Base-by-base conservation (phyloP, 1,284 basidiomycete genomes). In the Apiotrichum akiyoshidainum region DNA sequence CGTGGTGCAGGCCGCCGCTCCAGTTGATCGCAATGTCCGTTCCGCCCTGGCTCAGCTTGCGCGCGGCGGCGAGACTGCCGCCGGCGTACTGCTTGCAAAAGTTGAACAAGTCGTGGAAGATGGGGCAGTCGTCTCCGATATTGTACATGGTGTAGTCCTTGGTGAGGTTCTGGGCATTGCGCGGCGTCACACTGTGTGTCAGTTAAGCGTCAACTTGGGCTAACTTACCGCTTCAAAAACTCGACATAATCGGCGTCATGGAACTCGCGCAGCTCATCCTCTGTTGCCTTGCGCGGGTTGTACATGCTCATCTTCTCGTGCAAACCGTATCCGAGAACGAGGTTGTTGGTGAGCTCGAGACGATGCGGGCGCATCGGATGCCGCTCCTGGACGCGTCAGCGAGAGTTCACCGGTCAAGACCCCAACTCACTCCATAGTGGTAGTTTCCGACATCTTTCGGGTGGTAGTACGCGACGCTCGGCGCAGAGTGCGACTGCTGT, bases 311-410 rank as follows among this genome's bases (percentile, higher is more conserved):
- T 97, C 70, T 93, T 88, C 70, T 96, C 90, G 80, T 99, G 93
- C 19, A 99, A 80, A 4, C 93, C 95, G 70, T 99, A 99, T 0
- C 93, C 95, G 73, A 96, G 85, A 7, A 99, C 95, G 46, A 99
- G 84, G 7, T 92, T 87, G 69, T 99, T 99, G 9, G 95, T 98
- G 51, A 99, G 78, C 4, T 93, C 94, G 12, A 99, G 79, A 16
- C 96, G 84, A 64, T 97, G 92, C 1, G 95, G 95, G 73, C 98
- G 96, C 95, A 99, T 99, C 3, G 95, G 96, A 81, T 99, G 95
- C 47, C 89, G 84, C 83, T 97, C 92, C 89, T 94, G 73, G 46
- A 5, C 10, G 34, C 37, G 57, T 65, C 50, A 66, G 57, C 49
- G 7, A 6, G 44, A 21, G 17, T 44, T 8, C 17, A 4, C 16